Base-by-base conservation (phyloP, 2,329 filamentous ascomycete genomes). In the Nemania abortiva region DNA sequence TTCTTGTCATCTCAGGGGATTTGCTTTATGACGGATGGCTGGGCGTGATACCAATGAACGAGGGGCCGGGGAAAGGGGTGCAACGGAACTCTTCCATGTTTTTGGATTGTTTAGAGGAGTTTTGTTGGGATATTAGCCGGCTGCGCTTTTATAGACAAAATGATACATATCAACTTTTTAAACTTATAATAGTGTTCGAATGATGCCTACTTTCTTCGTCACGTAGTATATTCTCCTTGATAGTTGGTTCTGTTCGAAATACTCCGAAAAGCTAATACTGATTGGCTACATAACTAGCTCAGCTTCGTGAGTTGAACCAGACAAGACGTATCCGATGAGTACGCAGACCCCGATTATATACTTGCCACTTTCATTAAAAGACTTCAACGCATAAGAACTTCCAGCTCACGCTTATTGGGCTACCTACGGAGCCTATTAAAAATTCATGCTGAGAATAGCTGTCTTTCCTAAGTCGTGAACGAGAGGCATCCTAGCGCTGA, bases 11-110 rank as follows among this genome's bases (percentile, higher is more conserved):
- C 11, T 53, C 27, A n/a, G 24, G 53, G 55, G 52, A 37, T 27
- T 63, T 29, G 31, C 9, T 27, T 55, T 55, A 45, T 54, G 29
- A 60, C 53, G 52, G 56, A 49, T 15, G 62, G 66, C 31, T 24
- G n/a, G 66, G 62, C 37, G 62, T 68, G 62, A 65, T 68, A 68
- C 66, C 66, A 68, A 52, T 45, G 45, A 29, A 27, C 15, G 50
- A 56, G n/a, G 27, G 53, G 34, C n/a, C 29, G 10, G 52, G 58
- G 13, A 47, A 34, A 54, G 53, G n/a, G 52, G 58, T 15, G 55
- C 45, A 58, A 54, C 29, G 49, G 65, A 60, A 57, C 24, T 24
- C 10, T 24, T 29, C 6, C 9, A 13, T 7, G 31, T 54, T 34
- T 34, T 55, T 53, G 22, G 31, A 27, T 52, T 63, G 18, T 31